Evolutionary conservation across 2,329 filamentous ascomycete species (phyloP), one percentile per base, ranked within the genome.

Genomic region (Colletotrichum truncatum): DNA sequence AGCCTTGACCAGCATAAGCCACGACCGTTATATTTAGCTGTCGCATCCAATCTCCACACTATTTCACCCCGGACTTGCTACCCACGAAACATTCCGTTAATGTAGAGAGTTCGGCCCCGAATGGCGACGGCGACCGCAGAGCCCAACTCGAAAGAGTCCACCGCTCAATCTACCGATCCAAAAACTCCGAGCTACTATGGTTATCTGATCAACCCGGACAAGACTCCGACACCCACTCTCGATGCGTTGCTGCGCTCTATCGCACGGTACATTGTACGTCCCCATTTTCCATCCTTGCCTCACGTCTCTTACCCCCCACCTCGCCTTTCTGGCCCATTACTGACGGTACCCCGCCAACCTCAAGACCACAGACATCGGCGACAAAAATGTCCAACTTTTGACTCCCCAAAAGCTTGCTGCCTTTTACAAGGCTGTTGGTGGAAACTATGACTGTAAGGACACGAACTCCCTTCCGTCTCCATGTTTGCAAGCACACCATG

Each of bases 391-490:
- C 21, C 77, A 77, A 39, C 76, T 81, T 52, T 76, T 92, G 36
- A 91, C 86, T 6, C 91, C 91, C 0, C 79, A 84, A 55, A 93
- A 94, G 74, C 81, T 95, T 41, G 90, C 92, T n/a, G 83, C 86
- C 38, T 95, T 94, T 74, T 95, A 95, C 78, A 89, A 88, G 73
- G 82, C 85, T 26, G 90, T 93, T 14, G 92, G 91, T 61, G 90
- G 91, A 46, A 87, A 94, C 73, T 93, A 92, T 76, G 92, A 95
- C 74, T 80, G 87, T 89, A 72, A 68, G 79, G 72, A 48, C 8
- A 11, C 26, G 30, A 9, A 11, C 34, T 28, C 8, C 12, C 9
- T 25, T 25, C 11, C 16, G 18, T 28, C 12, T 26, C 26, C 34
- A 30, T 4, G 8, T 7, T 6, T 21, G 32, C 32, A 60, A 11